Evolutionary conservation across 2,329 filamentous ascomycete genomes (phyloP).

Genomic region (Hyphodiscus sp.): DNA sequence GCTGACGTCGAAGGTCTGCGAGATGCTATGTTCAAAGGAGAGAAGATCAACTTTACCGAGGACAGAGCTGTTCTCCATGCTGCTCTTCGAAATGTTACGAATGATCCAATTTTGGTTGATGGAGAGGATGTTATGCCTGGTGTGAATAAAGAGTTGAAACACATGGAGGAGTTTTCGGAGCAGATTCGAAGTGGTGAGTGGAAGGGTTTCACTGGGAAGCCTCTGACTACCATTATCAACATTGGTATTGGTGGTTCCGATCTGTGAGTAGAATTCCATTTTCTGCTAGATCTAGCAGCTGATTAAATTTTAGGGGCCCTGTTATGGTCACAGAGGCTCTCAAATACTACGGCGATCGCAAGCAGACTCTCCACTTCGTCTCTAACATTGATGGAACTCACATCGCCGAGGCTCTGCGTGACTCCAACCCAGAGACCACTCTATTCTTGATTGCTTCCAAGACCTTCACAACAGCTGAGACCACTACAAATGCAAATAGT

Average conservation of each 20-base stretch:
- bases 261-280: slow-evolving; percentile 59
- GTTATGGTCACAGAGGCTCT: slow-evolving; percentile 99
- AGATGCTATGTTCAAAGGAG: slow-evolving; percentile 94
- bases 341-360: slow-evolving; percentile 83
- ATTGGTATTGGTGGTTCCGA: slow-evolving; percentile 97
- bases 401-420: slow-evolving; percentile 83
- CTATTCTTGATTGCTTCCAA: slow-evolving; percentile 98
- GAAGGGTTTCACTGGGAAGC: slow-evolving; percentile 97
- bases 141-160: slow-evolving; percentile 83
- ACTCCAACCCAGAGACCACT: slow-evolving; percentile 94
- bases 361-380: slow-evolving; percentile 91
- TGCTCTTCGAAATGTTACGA: slow-evolving; percentile 83
- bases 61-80: slow-evolving; percentile 92
- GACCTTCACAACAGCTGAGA: slow-evolving; percentile 99
- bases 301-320: slow-evolving; percentile 60
- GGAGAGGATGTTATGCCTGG: slow-evolving; percentile 91
- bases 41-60: slow-evolving; percentile 99
- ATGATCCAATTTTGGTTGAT: slow-evolving; percentile 77
- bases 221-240: slow-evolving; percentile 93
- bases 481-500: slow-evolving; percentile 91
- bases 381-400: slow-evolving; percentile 99
- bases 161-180: slow-evolving; percentile 98
- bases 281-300: slow-evolving; percentile 8
- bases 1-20: slow-evolving; percentile 87
- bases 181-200: slow-evolving; percentile 90